These are phyloP conservation scores for Cladosporium sp. DNA, from an alignment of 2,329 filamentous ascomycete species.

Conservation along the genomic window DNA sequence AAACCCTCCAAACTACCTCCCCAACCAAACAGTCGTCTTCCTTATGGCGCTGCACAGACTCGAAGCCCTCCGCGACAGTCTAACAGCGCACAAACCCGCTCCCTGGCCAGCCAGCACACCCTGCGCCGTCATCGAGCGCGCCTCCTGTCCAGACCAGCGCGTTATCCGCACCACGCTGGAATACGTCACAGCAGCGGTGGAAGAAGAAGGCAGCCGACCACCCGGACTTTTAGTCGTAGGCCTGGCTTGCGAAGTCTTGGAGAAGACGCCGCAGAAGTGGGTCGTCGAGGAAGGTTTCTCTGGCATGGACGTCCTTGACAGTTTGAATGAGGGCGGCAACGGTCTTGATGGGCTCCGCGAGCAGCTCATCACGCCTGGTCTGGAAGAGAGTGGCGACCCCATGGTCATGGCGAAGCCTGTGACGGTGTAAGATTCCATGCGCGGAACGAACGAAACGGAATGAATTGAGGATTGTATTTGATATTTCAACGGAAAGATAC, in stretches of 20 bases:
- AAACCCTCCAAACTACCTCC: conserved; percentile 75
- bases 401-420: conserved; percentile 18
- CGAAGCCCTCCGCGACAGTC: conserved; percentile 68
- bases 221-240: conserved; percentile 88
- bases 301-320: conserved; percentile 62
- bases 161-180: conserved; percentile 85
- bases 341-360: conserved; percentile 37
- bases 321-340: conserved; percentile 33
- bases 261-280: conserved; percentile 69
- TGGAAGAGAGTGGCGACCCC: conserved; percentile 26
- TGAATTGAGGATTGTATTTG: background rate
- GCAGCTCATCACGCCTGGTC: conserved; percentile 31
- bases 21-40: conserved; percentile 82
- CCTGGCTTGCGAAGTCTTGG: conserved; percentile 76
- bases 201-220: conserved; percentile 84
- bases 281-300: conserved; percentile 83
- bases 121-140: conserved; percentile 89
- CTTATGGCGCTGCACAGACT: conserved; percentile 94
- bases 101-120: conserved; percentile 68
- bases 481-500: conserved; percentile 18
- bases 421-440: background rate
- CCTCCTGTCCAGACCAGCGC: conserved; percentile 90
- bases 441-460: background rate
- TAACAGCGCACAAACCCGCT: conserved; percentile 53
- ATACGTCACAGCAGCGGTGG: conserved; percentile 77